Base-by-base conservation (phyloP, 2,329 filamentous ascomycete species). In the Lasiodiplodia sp. region DNA sequence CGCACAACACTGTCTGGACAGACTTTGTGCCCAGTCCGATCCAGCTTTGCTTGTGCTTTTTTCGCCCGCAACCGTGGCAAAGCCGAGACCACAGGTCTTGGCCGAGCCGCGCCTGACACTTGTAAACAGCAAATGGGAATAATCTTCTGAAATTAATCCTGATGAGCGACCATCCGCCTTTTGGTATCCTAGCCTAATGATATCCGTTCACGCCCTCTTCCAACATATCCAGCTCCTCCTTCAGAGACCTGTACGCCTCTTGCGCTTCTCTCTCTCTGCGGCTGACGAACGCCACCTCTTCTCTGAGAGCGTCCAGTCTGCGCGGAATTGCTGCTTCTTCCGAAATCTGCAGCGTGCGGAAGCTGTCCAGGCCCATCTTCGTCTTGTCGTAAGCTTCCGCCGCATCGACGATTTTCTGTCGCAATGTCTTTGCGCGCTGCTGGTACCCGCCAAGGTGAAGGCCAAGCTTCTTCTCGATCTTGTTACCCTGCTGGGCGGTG, bases 401-500 rank as follows among this genome's bases (percentile, higher is more conserved):
- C 1, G 93, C 92, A 72, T 94, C 92, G 21, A 82, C 80, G 71
- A 96, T 92, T 82, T 97, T 98, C 70, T 89, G 87, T 25, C 89
- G 88, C 31, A 99, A 86, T 73, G 88, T 89, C 79, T 94, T 94
- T 40, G 93, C 89, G 38, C 96, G 91, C 73, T 94, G 90, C 78
- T 94, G 90, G 81, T 99, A 99, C 16, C 96, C 96, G 28, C 94
- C 94, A 2, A 97, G 88, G 74, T 96, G 91, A 66, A 97, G 85
- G 0, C 86, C 85, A n/a, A 99, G 87, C 81, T 96, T 97, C 87
- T 97, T 97, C 81, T 98, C 94, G 1, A 97, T 84, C 80, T 95
- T 96, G 77, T 93, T 93, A 66, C 92, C 92, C 68, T 90, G 87
- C 73, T 95, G 90, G 2, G 94, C 96, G 0, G 89, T 89, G 2